Base-by-base conservation (phyloP, 2,329 filamentous ascomycete genomes). In the Alternaria atra region DNA sequence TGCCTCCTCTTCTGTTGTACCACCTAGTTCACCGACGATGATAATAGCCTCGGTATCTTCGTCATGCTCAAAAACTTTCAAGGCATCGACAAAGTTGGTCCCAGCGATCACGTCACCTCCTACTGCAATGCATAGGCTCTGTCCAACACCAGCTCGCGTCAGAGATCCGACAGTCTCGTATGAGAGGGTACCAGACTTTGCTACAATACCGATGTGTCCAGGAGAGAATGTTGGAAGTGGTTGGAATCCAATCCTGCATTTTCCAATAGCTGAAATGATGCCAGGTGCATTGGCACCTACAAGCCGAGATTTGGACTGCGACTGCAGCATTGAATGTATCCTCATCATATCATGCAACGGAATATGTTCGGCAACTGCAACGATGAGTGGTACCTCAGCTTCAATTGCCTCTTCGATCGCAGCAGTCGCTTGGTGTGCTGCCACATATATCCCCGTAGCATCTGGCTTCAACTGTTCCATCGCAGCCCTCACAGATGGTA, bases 201-300 rank as follows among this genome's bases (percentile, higher is more conserved):
- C 90, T 3, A 92, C 86, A 55, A 94, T 91, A 2, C 91, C 91
- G 23, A 94, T 82, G 58, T 86, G 85, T 0, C 91, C 91, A 0
- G 87, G 85, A 58, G 84, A 81, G 71, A 93, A 94, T 59, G 89
- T 92, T 0, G 89, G 86, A 12, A 94, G 80, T 5, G 91, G 91
- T 75, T 93, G 91, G 73, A 94, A 93, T 0, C 91, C 91, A 73
- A 91, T 88, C 44, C 88, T 84, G 68, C 91, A 94, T 69, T 84
- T 86, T 2, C 88, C 89, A 23, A 89, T 85, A 0, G 91, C 89
- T 4, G 90, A 90, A 58, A 94, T 92, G 63, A 94, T 93, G 0
- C 91, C 91, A 0, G 91, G 91, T 20, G 90, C 91, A 73, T 94
- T 94, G n/a, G 91, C 90, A 2, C 91, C 91, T 0, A 94, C 90